Evolutionary conservation across 2,329 filamentous ascomycete species (phyloP), one percentile per base, ranked within the genome.

Genomic region (Scedosporium apiospermum): DNA sequence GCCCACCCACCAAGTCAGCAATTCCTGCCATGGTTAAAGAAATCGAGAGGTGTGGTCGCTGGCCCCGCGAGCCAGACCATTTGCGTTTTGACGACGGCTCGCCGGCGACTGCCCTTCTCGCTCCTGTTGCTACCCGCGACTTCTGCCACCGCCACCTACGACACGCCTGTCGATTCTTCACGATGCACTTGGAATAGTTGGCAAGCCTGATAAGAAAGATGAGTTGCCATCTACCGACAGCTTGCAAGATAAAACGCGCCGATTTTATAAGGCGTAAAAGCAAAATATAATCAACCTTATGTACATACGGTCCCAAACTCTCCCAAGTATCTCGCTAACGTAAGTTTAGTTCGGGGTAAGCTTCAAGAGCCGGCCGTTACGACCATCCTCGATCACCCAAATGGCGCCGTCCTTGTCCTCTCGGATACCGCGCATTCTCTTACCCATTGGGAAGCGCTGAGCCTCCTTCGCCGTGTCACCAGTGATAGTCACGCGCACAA

Each of bases 381-480:
- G 57, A 65, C 71, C 71, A 66, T 73, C 71, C 67, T 73, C 70
- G 44, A 72, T 64, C 59, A 71, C 69, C 70, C 70, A 73, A 63
- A 73, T 68, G 62, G 67, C 65, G 64, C 71, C 71, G 60, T 72
- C 70, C 64, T 67, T 66, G 64, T 64, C 64, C 68, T 72, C 68
- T 60, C 71, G 68, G 67, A 73, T 69, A 62, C 69, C 67, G 63
- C 71, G 70, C 68, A 71, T 72, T 66, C 71, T 70, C 66, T 65
- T 69, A 14, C 71, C 71, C 68, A 73, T 69, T 2, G 69, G 65
- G 65, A 71, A 66, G 61, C 71, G 69, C 67, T 72, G 68, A 53
- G 71, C 69, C 68, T 73, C 70, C 65, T 64, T 65, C 59, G 70
- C 71, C 64, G 71, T 69, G 65, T 71, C 69, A 14, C 69, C 70